Conservation (phyloP, 1,284 basidiomycete species). For the Golubevia sp. region DNA sequence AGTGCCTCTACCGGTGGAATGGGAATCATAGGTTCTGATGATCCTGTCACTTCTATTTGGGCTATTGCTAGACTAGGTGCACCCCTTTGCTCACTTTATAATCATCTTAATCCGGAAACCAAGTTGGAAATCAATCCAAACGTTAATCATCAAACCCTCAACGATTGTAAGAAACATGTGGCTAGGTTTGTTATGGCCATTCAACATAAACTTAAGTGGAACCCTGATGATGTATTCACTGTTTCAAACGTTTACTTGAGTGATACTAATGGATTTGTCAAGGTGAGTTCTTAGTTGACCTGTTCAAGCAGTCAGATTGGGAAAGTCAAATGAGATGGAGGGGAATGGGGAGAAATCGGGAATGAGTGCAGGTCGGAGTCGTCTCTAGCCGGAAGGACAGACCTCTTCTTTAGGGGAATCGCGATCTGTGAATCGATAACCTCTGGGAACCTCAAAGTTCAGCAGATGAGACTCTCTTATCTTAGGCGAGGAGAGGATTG, state of each 20-base stretch:
- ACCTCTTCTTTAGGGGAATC: too few relatives aligned
- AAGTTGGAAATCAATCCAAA: conserved; percentile 42
- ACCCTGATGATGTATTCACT: conserved; percentile 56
- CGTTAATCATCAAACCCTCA: conserved; percentile 47
- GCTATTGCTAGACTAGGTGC: conserved; percentile 53
- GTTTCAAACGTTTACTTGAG: conserved; percentile 58
- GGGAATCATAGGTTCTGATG: conserved; percentile 6
- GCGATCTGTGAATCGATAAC: background rate
- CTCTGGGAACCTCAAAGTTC: background rate
- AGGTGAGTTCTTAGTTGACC: conserved; percentile 7
- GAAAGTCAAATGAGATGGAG: too few relatives aligned
- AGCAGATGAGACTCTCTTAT: background rate
- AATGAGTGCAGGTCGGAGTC: too few relatives aligned
- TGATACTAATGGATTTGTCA: conserved; percentile 59
- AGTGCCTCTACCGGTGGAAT: background rate
- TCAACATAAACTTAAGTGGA: conserved; percentile 46
- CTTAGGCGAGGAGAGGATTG: too few relatives aligned
- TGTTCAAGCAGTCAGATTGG: too few relatives aligned
- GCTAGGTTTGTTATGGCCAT: conserved; percentile 60
- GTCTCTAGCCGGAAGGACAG: too few relatives aligned
- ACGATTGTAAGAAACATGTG: conserved; percentile 57
- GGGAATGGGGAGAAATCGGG: too few relatives aligned
- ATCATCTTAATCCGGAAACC: conserved; percentile 33
- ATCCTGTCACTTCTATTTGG: conserved; percentile 58
- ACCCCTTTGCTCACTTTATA: conserved; percentile 55